These are phyloP conservation scores for Chamaecrista fasciculata DNA, from an alignment of 306 rosid genomes.

Conservation along the genomic window DNA sequence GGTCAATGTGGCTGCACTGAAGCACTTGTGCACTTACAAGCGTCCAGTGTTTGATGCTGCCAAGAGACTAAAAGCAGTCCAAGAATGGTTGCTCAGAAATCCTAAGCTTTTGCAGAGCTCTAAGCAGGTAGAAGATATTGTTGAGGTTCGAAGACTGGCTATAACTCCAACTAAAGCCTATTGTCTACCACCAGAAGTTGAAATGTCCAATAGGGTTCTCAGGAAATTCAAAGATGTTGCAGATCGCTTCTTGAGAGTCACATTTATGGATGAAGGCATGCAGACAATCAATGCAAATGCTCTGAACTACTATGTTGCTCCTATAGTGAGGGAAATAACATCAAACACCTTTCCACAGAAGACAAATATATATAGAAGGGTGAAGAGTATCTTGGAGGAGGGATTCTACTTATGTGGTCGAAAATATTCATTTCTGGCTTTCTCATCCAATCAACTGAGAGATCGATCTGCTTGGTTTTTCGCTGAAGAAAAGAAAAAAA, in stretches of 20 bases:
- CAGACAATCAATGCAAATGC: slow-evolving; percentile 45
- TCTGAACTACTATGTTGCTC: slow-evolving; percentile 49
- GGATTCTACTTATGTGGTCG: slow-evolving; percentile 57
- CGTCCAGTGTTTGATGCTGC: slow-evolving; percentile 48
- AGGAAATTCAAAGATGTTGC: slow-evolving; percentile 53
- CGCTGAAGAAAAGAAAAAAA: slow-evolving; percentile 32
- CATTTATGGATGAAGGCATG: slow-evolving; percentile 75
- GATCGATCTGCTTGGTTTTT: slow-evolving; percentile 77
- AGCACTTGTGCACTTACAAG: slow-evolving; percentile 45
- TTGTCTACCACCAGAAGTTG: slow-evolving; percentile 64
- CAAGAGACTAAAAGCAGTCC: slow-evolving; percentile 45
- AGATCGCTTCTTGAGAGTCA: slow-evolving; percentile 59
- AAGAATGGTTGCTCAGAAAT: slow-evolving; percentile 52
- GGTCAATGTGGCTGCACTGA: slow-evolving; percentile 59
- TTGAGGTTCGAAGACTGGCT: slow-evolving; percentile 52
- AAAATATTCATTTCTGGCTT: slow-evolving; percentile 56
- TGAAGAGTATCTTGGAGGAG: slow-evolving; percentile 32
- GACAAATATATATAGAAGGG: slow-evolving; percentile 46
- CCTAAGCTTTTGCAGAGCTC: slow-evolving; percentile 49
- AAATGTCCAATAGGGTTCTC: slow-evolving; percentile 65
- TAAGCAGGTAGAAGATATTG: slow-evolving; percentile 45
- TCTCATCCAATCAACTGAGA: slow-evolving; percentile 63
- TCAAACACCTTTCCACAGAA: slow-evolving; percentile 41
- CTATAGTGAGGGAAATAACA: slow-evolving; percentile 51
- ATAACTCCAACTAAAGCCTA: slow-evolving; percentile 68